Percentiles rank a stretch among this genome's conserved stretches.
phyloP scores from a whole-genome alignment of 257 asterid species.

The Thymus quinquecostatus region DNA sequence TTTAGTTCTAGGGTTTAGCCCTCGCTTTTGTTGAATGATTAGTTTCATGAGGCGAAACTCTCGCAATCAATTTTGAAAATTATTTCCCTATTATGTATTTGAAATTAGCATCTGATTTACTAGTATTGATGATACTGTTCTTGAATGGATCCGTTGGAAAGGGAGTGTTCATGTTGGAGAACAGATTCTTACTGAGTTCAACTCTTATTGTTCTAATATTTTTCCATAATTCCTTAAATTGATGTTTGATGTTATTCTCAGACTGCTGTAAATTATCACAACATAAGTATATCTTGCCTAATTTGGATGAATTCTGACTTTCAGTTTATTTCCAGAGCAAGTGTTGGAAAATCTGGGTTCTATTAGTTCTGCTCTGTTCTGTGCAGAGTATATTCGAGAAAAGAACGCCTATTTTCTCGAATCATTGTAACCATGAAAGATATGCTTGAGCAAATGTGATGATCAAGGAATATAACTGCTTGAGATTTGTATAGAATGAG shows the following conservation, averaged over 20 bases:
- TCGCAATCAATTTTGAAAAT: background rate
- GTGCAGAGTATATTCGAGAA: background rate
- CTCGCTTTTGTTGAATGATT: background rate
- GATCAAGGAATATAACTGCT: slow-evolving; percentile 8
- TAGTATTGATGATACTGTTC: background rate
- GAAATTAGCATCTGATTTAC: background rate
- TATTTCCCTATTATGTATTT: background rate
- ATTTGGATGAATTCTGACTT: slow-evolving; percentile 7
- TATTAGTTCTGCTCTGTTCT: background rate
- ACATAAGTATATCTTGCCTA: background rate
- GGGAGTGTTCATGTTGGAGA: background rate
- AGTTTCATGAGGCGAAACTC: background rate
- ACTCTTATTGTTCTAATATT: background rate
- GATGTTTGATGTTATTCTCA: background rate
- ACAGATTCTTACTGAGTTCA: background rate
- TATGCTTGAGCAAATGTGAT: slow-evolving; percentile 1
- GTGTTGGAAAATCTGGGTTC: background rate
- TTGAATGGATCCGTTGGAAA: slow-evolving; percentile 18
- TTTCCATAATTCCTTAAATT: background rate
- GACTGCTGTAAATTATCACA: background rate
- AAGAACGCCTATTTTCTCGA: background rate
- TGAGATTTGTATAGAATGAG: background rate
- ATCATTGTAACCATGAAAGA: background rate
- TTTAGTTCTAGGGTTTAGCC: slow-evolving; percentile 17
- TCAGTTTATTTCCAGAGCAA: background rate